Percentiles rank a stretch among this genome's conserved stretches.
phyloP scores from a whole-genome alignment of 495 filamentous ascomycete genomes.

The Penicillium flavigenum region DNA sequence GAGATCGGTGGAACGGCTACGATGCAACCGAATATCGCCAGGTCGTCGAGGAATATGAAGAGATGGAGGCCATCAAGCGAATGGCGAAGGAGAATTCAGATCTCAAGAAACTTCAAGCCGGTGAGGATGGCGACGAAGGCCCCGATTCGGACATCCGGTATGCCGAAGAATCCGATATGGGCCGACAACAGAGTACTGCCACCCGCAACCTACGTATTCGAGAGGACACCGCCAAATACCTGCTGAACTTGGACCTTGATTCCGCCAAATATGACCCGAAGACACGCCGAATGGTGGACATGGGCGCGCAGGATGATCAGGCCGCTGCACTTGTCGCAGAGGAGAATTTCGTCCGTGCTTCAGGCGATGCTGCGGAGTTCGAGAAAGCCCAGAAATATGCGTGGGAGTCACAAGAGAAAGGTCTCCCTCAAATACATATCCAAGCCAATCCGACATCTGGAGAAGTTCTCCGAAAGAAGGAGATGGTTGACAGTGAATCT shows the following conservation, averaged over 20 bases:
- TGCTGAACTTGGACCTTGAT: conserved; percentile 90
- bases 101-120: conserved; percentile 47
- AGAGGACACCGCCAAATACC: conserved; percentile 98
- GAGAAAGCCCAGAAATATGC: conserved; percentile 85
- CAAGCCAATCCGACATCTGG: conserved; percentile 97
- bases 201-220: conserved; percentile 87
- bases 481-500: conserved; percentile 65
- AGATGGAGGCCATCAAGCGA: conserved; percentile 78
- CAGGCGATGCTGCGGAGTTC: conserved; percentile 93
- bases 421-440: conserved; percentile 74
- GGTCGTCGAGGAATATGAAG: conserved; percentile 84
- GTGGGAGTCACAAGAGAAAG: conserved; percentile 89
- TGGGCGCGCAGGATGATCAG: conserved; percentile 76
- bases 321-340: conserved; percentile 88
- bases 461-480: conserved; percentile 76
- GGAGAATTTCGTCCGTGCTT: conserved; percentile 86
- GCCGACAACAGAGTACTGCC: conserved; percentile 81
- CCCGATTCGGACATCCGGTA: conserved; percentile 72
- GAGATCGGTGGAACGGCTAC: conserved; percentile 97
- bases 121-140: conserved; percentile 54
- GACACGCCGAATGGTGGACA: conserved; percentile 89
- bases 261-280: conserved; percentile 99
- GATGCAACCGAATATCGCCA: conserved; percentile 81
- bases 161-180: conserved; percentile 97
- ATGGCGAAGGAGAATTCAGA: conserved; percentile 46